These are phyloP conservation scores for Violaceomyces palustris DNA, from an alignment of 1,284 basidiomycete genomes.

Conservation along the genomic window DNA sequence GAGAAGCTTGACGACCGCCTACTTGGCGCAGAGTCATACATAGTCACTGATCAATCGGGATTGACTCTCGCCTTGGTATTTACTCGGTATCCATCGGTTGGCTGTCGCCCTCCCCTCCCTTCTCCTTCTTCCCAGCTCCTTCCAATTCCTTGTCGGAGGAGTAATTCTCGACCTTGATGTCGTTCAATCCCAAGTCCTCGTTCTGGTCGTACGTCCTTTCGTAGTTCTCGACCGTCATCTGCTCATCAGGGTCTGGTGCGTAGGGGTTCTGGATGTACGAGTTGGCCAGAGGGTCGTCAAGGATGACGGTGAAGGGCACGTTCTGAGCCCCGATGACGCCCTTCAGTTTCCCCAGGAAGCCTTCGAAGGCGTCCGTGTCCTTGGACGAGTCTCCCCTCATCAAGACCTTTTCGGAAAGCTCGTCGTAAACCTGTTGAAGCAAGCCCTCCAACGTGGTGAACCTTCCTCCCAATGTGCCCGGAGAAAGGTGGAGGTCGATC, in stretches of 20 bases:
- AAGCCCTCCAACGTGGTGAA: slow-evolving; percentile 98
- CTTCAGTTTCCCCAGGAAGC: slow-evolving; percentile 69
- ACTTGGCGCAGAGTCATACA: too few species aligned
- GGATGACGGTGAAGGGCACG: slow-evolving; percentile 66
- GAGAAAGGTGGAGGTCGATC: slow-evolving; percentile 84
- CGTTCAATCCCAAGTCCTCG: slow-evolving; percentile 91
- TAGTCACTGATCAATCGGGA: too few species aligned
- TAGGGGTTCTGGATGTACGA: slow-evolving; percentile 91
- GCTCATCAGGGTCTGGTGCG: slow-evolving; percentile 58
- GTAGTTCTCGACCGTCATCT: slow-evolving; percentile 64
- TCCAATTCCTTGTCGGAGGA: neutral
- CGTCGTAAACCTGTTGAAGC: slow-evolving; percentile 88
- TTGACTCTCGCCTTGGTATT: too few species aligned
- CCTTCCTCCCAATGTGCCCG: slow-evolving; percentile 93
- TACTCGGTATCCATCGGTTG: too few species aligned
- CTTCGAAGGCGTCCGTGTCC: slow-evolving; percentile 38
- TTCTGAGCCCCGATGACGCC: slow-evolving; percentile 38
- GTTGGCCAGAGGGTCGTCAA: slow-evolving; percentile 93
- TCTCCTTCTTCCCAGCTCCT: too few species aligned
- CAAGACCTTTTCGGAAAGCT: slow-evolving; percentile 86
- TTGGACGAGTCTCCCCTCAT: slow-evolving; percentile 64
- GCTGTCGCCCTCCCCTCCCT: too few species aligned
- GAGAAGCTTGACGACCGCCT: too few species aligned
- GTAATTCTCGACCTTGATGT: slow-evolving; percentile 69
- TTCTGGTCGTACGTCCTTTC: slow-evolving; percentile 85